These are phyloP conservation scores for Camellia oleifera DNA, from an alignment of 179 eudicot species.

Conservation along the genomic window DNA sequence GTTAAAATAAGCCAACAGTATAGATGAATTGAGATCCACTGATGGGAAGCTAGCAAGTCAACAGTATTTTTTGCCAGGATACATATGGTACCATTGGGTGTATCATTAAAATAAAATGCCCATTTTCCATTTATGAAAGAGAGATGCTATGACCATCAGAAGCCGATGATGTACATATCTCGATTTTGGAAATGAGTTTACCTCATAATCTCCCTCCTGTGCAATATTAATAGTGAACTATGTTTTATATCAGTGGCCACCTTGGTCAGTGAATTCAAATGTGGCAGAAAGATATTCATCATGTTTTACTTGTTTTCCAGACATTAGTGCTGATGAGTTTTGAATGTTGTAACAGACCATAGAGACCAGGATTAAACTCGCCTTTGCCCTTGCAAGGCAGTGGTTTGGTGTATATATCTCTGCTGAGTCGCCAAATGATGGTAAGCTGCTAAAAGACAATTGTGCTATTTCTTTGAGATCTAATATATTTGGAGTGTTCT, in stretches of 20 bases:
- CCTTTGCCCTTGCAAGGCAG: conserved; percentile 91
- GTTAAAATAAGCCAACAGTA: not conserved
- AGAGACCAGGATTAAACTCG: conserved; percentile 86
- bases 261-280: not conserved
- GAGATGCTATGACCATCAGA: not conserved
- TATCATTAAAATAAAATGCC: not conserved
- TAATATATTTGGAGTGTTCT: conserved; percentile 11
- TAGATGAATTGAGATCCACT: not conserved
- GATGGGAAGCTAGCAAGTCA: not conserved
- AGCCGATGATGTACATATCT: not conserved
- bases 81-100: not conserved
- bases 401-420: conserved; percentile 98
- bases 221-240: not conserved
- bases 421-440: conserved; percentile 89
- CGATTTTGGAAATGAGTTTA: not conserved
- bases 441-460: conserved; percentile 37
- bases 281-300: not conserved
- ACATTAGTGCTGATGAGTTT: not conserved
- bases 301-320: not conserved
- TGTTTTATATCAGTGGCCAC: not conserved
- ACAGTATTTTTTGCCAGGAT: not conserved
- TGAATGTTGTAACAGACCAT: conserved; percentile 53
- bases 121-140: not conserved
- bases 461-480: conserved; percentile 4
- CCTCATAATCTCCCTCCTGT: no score